phyloP scores from a whole-genome alignment of 2,329 filamentous ascomycete species.

The Keithomyces neogunnii region DNA sequence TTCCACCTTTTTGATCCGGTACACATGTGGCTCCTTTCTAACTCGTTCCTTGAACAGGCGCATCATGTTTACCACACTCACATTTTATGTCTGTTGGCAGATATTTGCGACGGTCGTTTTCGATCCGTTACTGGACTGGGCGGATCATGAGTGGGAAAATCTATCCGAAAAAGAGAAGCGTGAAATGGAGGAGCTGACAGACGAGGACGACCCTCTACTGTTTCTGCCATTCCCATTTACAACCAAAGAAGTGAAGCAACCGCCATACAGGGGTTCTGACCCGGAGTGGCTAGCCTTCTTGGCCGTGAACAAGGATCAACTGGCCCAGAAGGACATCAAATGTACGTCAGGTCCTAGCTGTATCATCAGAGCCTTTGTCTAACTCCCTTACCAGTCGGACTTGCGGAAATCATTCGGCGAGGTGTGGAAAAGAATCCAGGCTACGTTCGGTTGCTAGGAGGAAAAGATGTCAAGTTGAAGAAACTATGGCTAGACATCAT shows the following conservation, averaged over 20 bases:
- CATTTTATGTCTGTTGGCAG: conserved; percentile 30
- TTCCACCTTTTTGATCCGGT: background rate
- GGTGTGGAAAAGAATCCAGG: conserved; percentile 31
- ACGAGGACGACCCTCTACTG: conserved; percentile 33
- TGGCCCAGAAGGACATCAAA: conserved; percentile 38
- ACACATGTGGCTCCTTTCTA: background rate
- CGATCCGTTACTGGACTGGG: conserved; percentile 33
- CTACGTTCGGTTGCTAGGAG: conserved; percentile 34
- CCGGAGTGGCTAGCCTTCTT: conserved; percentile 57
- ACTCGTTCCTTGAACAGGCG: conserved; percentile 12
- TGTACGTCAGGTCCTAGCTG: conserved; percentile 23
- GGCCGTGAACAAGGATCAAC: conserved; percentile 45
- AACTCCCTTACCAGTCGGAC: conserved; percentile 14
- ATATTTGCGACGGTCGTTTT: conserved; percentile 38
- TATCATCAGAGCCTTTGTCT: background rate
- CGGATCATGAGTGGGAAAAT: conserved; percentile 33
- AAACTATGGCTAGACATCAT: conserved; percentile 53
- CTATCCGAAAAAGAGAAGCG: conserved; percentile 35
- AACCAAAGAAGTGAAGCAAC: conserved; percentile 36
- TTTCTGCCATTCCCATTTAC: conserved; percentile 59
- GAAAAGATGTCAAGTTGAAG: conserved; percentile 38
- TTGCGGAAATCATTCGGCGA: conserved; percentile 24
- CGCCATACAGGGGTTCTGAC: conserved; percentile 46
- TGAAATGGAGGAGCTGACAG: conserved; percentile 30
- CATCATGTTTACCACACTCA: conserved; percentile 21